Conservation (phyloP, 176 grass and related monocot species). For the Microstegium vimineum region DNA sequence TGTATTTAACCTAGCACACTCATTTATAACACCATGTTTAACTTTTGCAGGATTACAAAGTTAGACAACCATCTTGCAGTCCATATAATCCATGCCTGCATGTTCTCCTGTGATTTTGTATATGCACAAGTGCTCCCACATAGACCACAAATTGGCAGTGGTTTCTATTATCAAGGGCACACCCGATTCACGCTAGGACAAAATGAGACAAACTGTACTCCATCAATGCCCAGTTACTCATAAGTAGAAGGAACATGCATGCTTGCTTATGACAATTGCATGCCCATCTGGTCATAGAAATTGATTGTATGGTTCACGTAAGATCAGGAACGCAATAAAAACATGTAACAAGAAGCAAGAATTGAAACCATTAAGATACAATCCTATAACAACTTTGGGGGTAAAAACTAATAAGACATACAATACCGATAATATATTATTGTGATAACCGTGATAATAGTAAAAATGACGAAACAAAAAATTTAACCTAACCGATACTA, state of each 20-base stretch:
- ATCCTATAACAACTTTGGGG: background rate
- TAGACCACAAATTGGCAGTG: background rate
- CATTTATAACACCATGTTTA: background rate
- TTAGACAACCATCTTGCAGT: background rate
- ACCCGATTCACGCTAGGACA: background rate
- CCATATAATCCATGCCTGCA: constrained; percentile 2
- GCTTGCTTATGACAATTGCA: background rate
- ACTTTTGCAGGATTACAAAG: background rate
- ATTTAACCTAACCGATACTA: background rate
- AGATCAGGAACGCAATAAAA: background rate
- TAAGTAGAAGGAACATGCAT: background rate
- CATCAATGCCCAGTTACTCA: background rate
- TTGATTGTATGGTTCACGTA: background rate
- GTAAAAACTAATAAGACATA: background rate
- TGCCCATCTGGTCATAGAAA: background rate
- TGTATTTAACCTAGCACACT: background rate
- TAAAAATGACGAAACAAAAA: background rate
- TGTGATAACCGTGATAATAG: background rate
- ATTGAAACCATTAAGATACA: constrained; percentile 13
- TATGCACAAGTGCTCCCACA: background rate
- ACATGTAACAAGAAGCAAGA: background rate
- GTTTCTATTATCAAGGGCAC: background rate
- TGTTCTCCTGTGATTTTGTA: background rate
- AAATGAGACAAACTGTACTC: background rate
- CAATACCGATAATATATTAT: constrained; percentile 5